These are phyloP conservation scores for Aureobasidium sp. DNA, from an alignment of 2,329 filamentous ascomycete species.

Conservation along the genomic window DNA sequence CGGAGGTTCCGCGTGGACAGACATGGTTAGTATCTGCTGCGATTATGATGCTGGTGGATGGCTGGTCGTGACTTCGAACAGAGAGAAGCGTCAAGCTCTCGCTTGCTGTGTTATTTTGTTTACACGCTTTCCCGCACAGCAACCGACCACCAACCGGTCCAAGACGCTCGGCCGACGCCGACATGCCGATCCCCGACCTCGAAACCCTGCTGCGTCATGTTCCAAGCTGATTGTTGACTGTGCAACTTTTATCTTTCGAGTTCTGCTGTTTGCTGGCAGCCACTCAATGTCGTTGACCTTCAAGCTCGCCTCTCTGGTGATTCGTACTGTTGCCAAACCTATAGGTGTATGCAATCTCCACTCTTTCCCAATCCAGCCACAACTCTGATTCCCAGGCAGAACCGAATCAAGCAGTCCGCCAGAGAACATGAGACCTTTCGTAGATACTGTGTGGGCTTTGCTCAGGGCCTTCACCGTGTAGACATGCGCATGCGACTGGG, in stretches of 20 bases:
- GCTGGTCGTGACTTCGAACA: not conserved
- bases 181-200: not conserved
- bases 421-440: conserved; percentile 63
- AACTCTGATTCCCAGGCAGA: conserved; percentile 37
- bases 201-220: not conserved
- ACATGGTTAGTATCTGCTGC: conserved; percentile 22
- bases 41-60: conserved; percentile 10
- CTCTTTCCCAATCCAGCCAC: not conserved
- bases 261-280: not conserved
- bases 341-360: conserved; percentile 48
- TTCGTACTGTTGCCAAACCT: conserved; percentile 60
- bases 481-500: conserved; percentile 64
- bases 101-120: conserved; percentile 11
- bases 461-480: conserved; percentile 56
- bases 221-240: not conserved
- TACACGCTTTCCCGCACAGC: conserved; percentile 2
- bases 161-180: not conserved
- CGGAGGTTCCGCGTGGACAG: conserved; percentile 45
- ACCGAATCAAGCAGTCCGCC: conserved; percentile 60
- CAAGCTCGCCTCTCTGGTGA: conserved; percentile 58
- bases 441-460: conserved; percentile 52
- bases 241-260: not conserved
- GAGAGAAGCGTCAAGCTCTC: not conserved
- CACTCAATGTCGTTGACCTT: conserved; percentile 55
- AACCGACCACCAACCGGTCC: conserved; percentile 1